Percentiles rank a stretch among this genome's conserved stretches.
Evolutionary conservation across 2,329 filamentous ascomycete species (phyloP).

Genomic region (Massarina eburnea): DNA sequence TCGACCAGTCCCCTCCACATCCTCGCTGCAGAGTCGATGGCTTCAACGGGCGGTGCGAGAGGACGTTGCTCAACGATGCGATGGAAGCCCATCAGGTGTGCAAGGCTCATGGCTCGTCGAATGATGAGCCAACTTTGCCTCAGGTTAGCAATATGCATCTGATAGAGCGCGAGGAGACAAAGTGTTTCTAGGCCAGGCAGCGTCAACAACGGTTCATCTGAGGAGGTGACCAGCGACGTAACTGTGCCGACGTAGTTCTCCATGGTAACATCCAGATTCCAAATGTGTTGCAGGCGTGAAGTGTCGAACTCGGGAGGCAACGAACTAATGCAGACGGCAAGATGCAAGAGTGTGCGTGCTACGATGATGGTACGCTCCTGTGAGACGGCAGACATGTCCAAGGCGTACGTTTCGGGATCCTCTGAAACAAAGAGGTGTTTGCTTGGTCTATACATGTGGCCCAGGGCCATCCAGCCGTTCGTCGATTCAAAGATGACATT

Average conservation of each 20-base stretch:
- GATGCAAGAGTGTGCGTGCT: constrained; percentile 37
- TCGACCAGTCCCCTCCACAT: constrained; percentile 37
- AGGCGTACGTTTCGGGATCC: constrained; percentile 35
- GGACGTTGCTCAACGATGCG: constrained; percentile 32
- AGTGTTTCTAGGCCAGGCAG: constrained; percentile 39
- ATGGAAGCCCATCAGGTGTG: constrained; percentile 42
- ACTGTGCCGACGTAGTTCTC: constrained; percentile 37
- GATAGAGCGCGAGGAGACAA: constrained; percentile 31
- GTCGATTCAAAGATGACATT: constrained; percentile 40
- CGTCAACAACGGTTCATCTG: constrained; percentile 38
- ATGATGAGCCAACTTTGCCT: constrained; percentile 38
- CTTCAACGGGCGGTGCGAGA: constrained; percentile 23
- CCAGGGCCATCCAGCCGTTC: constrained; percentile 40
- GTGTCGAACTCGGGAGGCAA: constrained; percentile 36
- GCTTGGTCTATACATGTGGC: constrained; percentile 30
- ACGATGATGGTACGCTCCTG: constrained; percentile 32
- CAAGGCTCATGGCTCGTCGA: constrained; percentile 35
- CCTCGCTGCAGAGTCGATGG: constrained; percentile 27
- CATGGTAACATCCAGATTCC: constrained; percentile 36
- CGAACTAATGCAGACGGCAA: constrained; percentile 37
- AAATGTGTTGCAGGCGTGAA: constrained; percentile 29
- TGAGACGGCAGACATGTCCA: constrained; percentile 34
- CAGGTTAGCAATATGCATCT: constrained; percentile 34
- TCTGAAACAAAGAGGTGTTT: constrained; percentile 33
- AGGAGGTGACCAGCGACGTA: constrained; percentile 30